phyloP scores from a whole-genome alignment of 2,329 filamentous ascomycete genomes.

The Emmonsia crescens region DNA sequence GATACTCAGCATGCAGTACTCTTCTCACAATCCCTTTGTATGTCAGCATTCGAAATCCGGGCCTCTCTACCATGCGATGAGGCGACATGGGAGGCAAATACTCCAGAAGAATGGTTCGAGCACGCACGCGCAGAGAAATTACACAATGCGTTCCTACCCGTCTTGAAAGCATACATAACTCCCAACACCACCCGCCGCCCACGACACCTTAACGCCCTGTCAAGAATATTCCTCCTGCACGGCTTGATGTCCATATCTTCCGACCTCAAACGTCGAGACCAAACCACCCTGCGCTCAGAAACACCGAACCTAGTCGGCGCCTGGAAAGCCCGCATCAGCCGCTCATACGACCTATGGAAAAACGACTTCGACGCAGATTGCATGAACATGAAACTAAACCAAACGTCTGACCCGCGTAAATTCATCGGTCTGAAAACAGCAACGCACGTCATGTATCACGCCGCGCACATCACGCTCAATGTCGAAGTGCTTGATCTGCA shows the following conservation, averaged over 20 bases:
- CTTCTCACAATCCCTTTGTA: constrained; percentile 56
- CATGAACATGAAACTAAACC: constrained; percentile 26
- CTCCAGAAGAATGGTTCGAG: constrained; percentile 42
- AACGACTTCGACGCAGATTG: constrained; percentile 46
- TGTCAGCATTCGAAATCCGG: constrained; percentile 54
- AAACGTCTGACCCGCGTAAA: constrained; percentile 25
- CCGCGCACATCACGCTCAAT: constrained; percentile 46
- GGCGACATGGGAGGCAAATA: constrained; percentile 46
- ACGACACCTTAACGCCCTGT: constrained; percentile 40
- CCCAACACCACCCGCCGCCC: constrained; percentile 29
- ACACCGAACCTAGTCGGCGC: constrained; percentile 29
- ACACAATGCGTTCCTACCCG: constrained; percentile 38
- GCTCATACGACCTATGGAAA: constrained; percentile 49
- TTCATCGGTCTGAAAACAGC: constrained; percentile 41
- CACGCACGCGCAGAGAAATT: constrained; percentile 27
- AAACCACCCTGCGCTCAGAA: constrained; percentile 45
- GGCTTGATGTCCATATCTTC: constrained; percentile 53
- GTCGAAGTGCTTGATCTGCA: constrained; percentile 52
- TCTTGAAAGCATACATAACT: constrained; percentile 47
- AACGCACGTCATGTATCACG: constrained; percentile 47
- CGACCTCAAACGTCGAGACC: constrained; percentile 52
- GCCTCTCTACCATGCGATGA: constrained; percentile 47
- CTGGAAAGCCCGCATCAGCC: constrained; percentile 43
- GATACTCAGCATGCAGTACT: constrained; percentile 54
- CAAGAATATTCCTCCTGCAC: constrained; percentile 46